phyloP scores from a whole-genome alignment of 2,329 filamentous ascomycete species.

The Tolypocladium ovalisporum region DNA sequence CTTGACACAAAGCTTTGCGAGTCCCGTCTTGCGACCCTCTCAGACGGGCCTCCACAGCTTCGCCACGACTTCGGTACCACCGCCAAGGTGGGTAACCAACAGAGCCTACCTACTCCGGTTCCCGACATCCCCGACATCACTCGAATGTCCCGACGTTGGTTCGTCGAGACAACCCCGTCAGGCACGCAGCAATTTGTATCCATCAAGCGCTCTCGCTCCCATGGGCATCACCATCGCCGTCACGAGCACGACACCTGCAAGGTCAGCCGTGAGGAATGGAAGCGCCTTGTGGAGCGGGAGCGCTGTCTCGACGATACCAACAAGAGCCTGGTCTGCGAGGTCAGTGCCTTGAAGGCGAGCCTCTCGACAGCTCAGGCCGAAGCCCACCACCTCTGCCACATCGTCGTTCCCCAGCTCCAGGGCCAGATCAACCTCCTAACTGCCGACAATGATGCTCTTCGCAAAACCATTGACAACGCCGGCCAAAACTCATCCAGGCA shows the following conservation, averaged over 20 bases:
- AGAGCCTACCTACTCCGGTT: conserved; percentile 3
- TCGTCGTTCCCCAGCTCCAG: conserved; percentile 24
- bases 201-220: conserved; percentile 27
- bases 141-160: conserved; percentile 24
- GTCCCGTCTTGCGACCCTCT: conserved; percentile 1
- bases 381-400: conserved; percentile 18
- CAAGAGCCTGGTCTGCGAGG: conserved; percentile 19
- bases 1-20: neutral
- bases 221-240: conserved; percentile 18
- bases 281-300: conserved; percentile 23
- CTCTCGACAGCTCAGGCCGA: conserved; percentile 24
- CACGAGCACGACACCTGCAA: conserved; percentile 23
- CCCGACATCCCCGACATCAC: conserved; percentile 1
- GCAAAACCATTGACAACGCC: conserved; percentile 22
- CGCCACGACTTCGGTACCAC: neutral
- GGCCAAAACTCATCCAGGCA: conserved; percentile 18
- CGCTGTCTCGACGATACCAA: conserved; percentile 23
- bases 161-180: conserved; percentile 21
- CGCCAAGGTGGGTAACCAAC: conserved; percentile 10
- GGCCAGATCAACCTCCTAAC: conserved; percentile 23
- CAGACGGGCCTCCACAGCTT: conserved; percentile 1
- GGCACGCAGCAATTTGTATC: conserved; percentile 25
- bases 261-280: conserved; percentile 25
- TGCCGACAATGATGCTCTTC: conserved; percentile 27
- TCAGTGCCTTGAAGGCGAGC: conserved; percentile 21